Base-by-base conservation (phyloP, 2,329 filamentous ascomycete species). In the Neocucurbitaria cava region DNA sequence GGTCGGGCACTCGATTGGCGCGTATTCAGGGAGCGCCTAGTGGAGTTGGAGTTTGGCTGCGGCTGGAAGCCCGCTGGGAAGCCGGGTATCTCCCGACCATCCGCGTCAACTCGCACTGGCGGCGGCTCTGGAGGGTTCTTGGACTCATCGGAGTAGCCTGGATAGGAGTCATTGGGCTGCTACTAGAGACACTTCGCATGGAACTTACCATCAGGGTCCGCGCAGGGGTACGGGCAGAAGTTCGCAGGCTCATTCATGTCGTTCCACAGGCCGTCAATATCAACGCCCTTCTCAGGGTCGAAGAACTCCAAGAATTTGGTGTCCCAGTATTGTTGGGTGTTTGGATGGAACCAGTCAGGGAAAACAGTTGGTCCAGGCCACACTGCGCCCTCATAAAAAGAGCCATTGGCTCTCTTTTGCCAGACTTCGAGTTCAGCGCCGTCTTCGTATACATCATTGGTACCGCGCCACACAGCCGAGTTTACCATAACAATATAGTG, bases 401-500 rank as follows among this genome's bases (percentile, higher is more conserved):
- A 79, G 15, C 82, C 88, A 61, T 91, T 87, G 28, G 70, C 65
- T 7, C 54, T 61, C 58, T 81, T 80, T 28, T 85, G 70, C 72
- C 85, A 86, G 5, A 84, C 72, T 26, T 79, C 82, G 5, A 83
- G 76, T 15, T 83, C 79, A 1, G 84, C 74, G 1, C 89, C 89
- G 18, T 85, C 82, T 49, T 88, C 81, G 73, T 86, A 92, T 0
- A 84, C 78, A 3, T 71, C 66, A 60, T 86, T 87, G 43, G 70
- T 61, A 24, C 62, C 61, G 2, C 63, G 59, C n/a, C 78, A 80
- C 2, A 85, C 79, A 13, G 87, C 87, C 0, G 88, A 88, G 64
- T 94, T 90, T 0, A 94, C 89, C 89, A 94, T 95, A 48, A 93
- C 78, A 39, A 91, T 83, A 61, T 90, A 90, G 48, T 90, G 83